Evolutionary conservation across 2,329 filamentous ascomycete genomes (phyloP).

Genomic region (Colletotrichum eleusines): DNA sequence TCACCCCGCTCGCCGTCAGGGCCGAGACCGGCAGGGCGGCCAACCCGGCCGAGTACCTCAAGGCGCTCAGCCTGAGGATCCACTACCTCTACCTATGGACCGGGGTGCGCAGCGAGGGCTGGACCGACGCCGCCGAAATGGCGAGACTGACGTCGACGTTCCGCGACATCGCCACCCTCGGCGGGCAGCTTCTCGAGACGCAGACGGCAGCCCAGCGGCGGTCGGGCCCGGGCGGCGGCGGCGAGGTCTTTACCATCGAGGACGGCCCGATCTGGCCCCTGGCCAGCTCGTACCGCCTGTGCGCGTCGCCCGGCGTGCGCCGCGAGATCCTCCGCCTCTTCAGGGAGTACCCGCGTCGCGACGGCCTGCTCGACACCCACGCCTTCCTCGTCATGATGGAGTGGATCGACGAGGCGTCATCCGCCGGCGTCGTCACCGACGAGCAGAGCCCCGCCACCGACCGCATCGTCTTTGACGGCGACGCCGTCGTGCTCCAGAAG

Average conservation of each 20-base stretch:
- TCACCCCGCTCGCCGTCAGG: constrained; percentile 12
- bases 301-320: constrained; percentile 52
- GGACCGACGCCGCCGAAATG: constrained; percentile 14
- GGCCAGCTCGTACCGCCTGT: constrained; percentile 55
- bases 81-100: constrained; percentile 27
- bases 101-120: constrained; percentile 18
- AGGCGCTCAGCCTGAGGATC: constrained; percentile 18
- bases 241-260: constrained; percentile 20
- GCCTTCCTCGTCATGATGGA: constrained; percentile 48
- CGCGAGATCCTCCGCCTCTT: constrained; percentile 56
- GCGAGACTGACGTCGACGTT: neutral
- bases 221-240: neutral
- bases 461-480: neutral
- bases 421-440: neutral
- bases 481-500: neutral
- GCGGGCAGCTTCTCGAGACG: constrained; percentile 12
- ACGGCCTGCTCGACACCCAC: constrained; percentile 58
- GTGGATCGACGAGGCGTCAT: neutral
- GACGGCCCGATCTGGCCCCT: constrained; percentile 51
- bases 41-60: neutral
- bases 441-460: neutral
- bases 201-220: neutral
- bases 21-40: neutral
- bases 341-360: constrained; percentile 55
- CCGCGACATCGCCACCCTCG: constrained; percentile 7